Evolutionary conservation across 2,329 filamentous ascomycete genomes (phyloP), one percentile per base, ranked within the genome.

Genomic region (Epichloe sibirici): DNA sequence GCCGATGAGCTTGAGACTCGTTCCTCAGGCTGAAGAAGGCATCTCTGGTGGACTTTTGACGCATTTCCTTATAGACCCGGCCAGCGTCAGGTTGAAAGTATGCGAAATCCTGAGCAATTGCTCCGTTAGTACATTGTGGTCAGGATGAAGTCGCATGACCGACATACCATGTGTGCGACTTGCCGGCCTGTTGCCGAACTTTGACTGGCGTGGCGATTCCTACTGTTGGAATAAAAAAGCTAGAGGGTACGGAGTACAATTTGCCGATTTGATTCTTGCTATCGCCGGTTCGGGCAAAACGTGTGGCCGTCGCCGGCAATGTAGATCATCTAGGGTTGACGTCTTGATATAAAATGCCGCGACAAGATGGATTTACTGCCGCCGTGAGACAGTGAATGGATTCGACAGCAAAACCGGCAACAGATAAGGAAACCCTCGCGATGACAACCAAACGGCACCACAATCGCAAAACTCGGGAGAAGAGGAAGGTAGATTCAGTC

Each of bases 1-100:
- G 85, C 54, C 85, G 76, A 51, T 72, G 71, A 12, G 59, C 53
- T 51, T 74, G 69, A 23, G 68, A 73, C 55, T 77, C 73, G 52
- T 66, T 66, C 61, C 76, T 78, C 56, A 77, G 67, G 59, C 75
- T 74, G 67, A 86, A 85, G 64, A 86, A 81, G 17, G 80, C 69
- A 66, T 82, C 78, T 58, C 76, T 73, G 28, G 69, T 65, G 51
- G 69, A 62, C 63, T 75, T 78, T 59, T 79, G 72, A 57, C 69
- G 68, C 77, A 79, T 78, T 63, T 78, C 74, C 54, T 66, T 69
- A 52, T 70, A 71, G 62, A 69, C 69, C 53, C 62, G 65, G 56
- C 62, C 61, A 48, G 69, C 64, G 61, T 69, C 62, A 59, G 66
- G 56, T 57, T 65, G 62, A 49, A 65, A 63, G 58, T 65, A 62